Base-by-base conservation (phyloP, 139 green algal species). In the Chlamydomonas applanata region DNA sequence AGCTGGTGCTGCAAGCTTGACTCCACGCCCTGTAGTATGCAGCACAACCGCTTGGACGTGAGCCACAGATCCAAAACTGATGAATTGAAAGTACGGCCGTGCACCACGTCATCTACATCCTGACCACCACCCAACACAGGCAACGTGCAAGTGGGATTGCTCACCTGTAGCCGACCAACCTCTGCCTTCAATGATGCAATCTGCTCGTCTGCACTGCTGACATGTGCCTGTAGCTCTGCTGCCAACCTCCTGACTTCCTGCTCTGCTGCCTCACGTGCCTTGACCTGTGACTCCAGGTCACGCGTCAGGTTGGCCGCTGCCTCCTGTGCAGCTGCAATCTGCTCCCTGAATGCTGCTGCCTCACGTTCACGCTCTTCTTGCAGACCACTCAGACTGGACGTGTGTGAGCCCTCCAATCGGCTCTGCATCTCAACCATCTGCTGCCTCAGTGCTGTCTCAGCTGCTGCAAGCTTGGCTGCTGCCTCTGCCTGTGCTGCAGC, bases 291-390 rank as follows among this genome's bases (percentile, higher is more conserved):
- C 11, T 49, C 7, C 7, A 49, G 40, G 40, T 49, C 40, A 49
- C 40, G 40, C 7, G 25, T 40, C 20, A 54, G 34, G 36, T 69
- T 34, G 19, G 61, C 70, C 62, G 60, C 63, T 22, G 36, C 4
- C 3, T 54, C 49, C 22, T 76, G 30, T 35, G 70, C 63, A 29
- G 35, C 72, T 72, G 72, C 32, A 2, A 74, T 27, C 77, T 76
- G 54, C 29, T 73, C 7, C 40, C 40, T 49, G 40, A 49, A 11
- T 49, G 40, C 7, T 49, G 40, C 40, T 49, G 40, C 40, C 40
- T 49, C 40, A 49, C 59, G 62, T 40, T 53, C 32, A 69, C 68
- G 69, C 69, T 61, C n/a, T 54, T 67, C 49, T 33, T 56, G 40
- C 7, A 49, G 40, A 11, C 75, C 34, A 5, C n/a, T 44, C 63